Evolutionary conservation across 140 eudicot genomes (phyloP), one percentile per base, ranked within the genome.

Genomic region (Bidens hawaiensis): DNA sequence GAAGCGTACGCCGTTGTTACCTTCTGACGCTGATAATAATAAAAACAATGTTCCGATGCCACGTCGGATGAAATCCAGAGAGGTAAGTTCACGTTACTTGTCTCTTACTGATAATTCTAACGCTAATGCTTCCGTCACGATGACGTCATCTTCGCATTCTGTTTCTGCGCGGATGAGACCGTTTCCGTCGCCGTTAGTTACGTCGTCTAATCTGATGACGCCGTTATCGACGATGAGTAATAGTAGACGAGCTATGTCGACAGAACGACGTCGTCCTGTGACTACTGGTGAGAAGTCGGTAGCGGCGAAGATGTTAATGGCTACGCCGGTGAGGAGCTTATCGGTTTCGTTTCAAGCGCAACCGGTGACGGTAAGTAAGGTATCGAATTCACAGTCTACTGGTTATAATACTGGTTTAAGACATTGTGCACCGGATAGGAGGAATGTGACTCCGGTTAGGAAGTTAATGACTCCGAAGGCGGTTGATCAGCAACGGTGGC

Each of bases 301-400:
- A 4, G 70, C 86, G 6, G 88, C 85, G 68, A 82, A 71, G 82
- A 38, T 75, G 71, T 50, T 91, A 64, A 67, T 75, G 59, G 80
- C 90, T 18, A 48, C 16, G 41, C 77, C 77, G 41, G 74, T 65
- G 61, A 77, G 94, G 94, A 87, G 96, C 43, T 67, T 84, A 40
- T 87, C 98, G 4, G 93, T 80, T 19, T 91, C 93, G 58, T 91
- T 87, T 75, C 96, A 87, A 71, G 98, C 96, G 1, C 79, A 76
- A 73, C 70, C 96, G 76, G 77, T 69, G 57, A 72, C 81, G 27
- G 58, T 33, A 18, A 75, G 76, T 65, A 80, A 75, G 79, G 9
- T 52, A 27, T 68, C 68, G 42, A 79, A 75, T 76, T 76, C 89
- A 17, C 52, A 59, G 13, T 67, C 79, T n/a, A 27, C 45, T 16